Conservation (phyloP, 2,329 filamentous ascomycete species). For the Aspergillus sp. region DNA sequence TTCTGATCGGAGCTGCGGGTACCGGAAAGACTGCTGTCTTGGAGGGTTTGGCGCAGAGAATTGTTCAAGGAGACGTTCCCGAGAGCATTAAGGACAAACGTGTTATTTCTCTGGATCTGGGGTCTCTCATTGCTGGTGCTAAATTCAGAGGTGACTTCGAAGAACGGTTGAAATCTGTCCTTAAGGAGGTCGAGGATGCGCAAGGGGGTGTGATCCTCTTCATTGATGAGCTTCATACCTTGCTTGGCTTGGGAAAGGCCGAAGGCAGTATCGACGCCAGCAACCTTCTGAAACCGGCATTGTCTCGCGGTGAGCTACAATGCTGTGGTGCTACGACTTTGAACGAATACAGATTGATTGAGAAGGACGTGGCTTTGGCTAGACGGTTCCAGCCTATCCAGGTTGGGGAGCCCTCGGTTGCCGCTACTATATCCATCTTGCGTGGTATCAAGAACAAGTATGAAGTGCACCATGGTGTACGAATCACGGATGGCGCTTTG, state of each 20-base stretch:
- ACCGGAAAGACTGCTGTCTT: slow-evolving; percentile 93
- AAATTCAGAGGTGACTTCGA: slow-evolving; percentile 97
- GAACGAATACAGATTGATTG: slow-evolving; percentile 87
- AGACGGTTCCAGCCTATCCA: slow-evolving; percentile 91
- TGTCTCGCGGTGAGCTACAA: slow-evolving; percentile 90
- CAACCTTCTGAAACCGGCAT: slow-evolving; percentile 87
- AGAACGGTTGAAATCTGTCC: slow-evolving; percentile 83
- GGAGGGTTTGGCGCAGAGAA: slow-evolving; percentile 85
- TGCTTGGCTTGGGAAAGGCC: slow-evolving; percentile 89
- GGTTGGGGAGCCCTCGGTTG: slow-evolving; percentile 87
- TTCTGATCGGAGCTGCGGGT: slow-evolving; percentile 87
- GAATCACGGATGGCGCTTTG: slow-evolving; percentile 87
- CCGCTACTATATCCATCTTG: slow-evolving; percentile 92
- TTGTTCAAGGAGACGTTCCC: slow-evolving; percentile 88
- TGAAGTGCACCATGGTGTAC: slow-evolving; percentile 93
- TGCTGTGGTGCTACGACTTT: slow-evolving; percentile 94
- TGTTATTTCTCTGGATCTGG: slow-evolving; percentile 84
- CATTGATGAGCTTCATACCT: slow-evolving; percentile 88
- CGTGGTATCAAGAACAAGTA: slow-evolving; percentile 97
- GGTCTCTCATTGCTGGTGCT: slow-evolving; percentile 89
- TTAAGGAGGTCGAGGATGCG: slow-evolving; percentile 88
- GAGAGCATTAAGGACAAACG: slow-evolving; percentile 95
- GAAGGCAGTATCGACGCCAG: slow-evolving; percentile 96
- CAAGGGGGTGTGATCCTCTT: slow-evolving; percentile 90
- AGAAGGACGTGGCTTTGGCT: slow-evolving; percentile 92